Evolutionary conservation across 768 basidiomycete genomes (phyloP).

Genomic region (Cystoderma amianthinum): DNA sequence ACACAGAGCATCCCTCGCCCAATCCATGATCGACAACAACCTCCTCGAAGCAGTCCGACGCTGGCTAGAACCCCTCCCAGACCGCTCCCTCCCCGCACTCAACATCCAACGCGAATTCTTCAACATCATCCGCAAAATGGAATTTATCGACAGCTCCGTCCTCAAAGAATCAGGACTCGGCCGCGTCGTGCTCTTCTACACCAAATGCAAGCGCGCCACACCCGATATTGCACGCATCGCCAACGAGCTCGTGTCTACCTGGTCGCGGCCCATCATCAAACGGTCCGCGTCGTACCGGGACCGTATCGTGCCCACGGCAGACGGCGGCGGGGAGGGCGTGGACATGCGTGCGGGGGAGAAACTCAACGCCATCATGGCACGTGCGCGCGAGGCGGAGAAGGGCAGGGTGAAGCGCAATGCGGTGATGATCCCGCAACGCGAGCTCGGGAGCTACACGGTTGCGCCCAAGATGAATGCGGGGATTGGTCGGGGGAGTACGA

Average conservation of each 20-base stretch:
- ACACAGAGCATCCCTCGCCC: constrained; percentile 73
- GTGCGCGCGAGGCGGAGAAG: constrained; percentile 64
- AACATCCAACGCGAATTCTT: constrained; percentile 95
- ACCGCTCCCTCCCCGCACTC: constrained; percentile 87
- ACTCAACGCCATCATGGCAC: constrained; percentile 63
- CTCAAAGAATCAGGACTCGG: constrained; percentile 91
- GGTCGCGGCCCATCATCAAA: constrained; percentile 92
- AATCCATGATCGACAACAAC: constrained; percentile 94
- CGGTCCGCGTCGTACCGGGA: constrained; percentile 79
- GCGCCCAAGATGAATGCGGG: constrained; percentile 61
- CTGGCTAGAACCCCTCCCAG: constrained; percentile 94
- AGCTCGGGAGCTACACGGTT: constrained; percentile 72
- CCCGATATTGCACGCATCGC: constrained; percentile 78
- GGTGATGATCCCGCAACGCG: constrained; percentile 75
- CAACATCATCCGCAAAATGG: constrained; percentile 77
- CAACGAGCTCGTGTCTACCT: constrained; percentile 73
- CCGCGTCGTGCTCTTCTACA: constrained; percentile 90
- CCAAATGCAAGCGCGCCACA: constrained; percentile 87
- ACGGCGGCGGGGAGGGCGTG: constrained; percentile 25
- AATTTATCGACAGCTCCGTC: constrained; percentile 83
- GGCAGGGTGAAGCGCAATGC: constrained; percentile 68
- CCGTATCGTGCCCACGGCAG: constrained; percentile 56
- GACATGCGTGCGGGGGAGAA: constrained; percentile 40
- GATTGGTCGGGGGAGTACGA: constrained; percentile 38
- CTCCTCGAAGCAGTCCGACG: constrained; percentile 82